Evolutionary conservation across 768 basidiomycete species (phyloP).

Genomic region (Russula dissimulans): DNA sequence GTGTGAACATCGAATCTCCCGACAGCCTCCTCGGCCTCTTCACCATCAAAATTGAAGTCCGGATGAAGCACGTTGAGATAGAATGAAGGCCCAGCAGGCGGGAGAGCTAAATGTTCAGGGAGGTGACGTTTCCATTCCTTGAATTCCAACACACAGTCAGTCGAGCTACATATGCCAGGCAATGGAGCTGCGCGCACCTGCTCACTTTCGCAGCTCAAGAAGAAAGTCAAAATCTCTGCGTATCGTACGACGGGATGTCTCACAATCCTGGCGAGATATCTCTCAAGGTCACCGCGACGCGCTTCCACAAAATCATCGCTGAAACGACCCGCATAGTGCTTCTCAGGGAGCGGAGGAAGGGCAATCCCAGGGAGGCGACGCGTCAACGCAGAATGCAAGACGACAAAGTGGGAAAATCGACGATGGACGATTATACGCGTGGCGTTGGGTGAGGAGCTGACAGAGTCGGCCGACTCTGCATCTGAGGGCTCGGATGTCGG

Average conservation of each 20-base stretch:
- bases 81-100: conserved; percentile 65
- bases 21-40: conserved; percentile 53
- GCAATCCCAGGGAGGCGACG: conserved; percentile 66
- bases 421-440: conserved; percentile 65
- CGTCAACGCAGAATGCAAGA: conserved; percentile 62
- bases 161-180: background rate
- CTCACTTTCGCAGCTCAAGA: conserved; percentile 70
- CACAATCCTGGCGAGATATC: conserved; percentile 61
- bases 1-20: conserved; percentile 60
- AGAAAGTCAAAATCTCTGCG: conserved; percentile 71
- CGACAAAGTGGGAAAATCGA: conserved; percentile 78
- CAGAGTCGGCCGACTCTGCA: conserved; percentile 20
- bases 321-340: conserved; percentile 76
- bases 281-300: conserved; percentile 68
- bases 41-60: conserved; percentile 69
- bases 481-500: conserved; percentile 21
- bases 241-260: conserved; percentile 72
- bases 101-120: conserved; percentile 49
- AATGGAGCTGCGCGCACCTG: conserved; percentile 36
- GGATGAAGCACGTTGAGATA: conserved; percentile 78
- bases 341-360: conserved; percentile 76
- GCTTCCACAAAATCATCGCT: conserved; percentile 77
- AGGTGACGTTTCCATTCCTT: conserved; percentile 67
- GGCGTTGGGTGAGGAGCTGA: conserved; percentile 28
- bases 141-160: background rate